Conservation (phyloP, 2,329 filamentous ascomycete genomes). For the Mollisiaceae sp. region DNA sequence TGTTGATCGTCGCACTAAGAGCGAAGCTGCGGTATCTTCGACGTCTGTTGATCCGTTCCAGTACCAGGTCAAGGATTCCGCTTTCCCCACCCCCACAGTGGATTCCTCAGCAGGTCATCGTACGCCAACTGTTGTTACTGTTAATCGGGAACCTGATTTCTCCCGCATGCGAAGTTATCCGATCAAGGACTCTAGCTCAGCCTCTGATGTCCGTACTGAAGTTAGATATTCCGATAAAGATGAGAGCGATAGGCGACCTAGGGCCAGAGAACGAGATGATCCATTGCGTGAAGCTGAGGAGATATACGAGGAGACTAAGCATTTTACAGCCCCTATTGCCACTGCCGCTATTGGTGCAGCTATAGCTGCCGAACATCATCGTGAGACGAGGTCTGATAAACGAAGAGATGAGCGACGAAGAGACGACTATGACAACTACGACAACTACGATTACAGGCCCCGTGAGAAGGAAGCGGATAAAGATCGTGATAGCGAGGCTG, state of each 20-base stretch:
- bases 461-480: not conserved
- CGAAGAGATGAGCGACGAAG: slow-evolving; percentile 47
- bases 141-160: slow-evolving; percentile 57
- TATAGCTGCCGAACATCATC: slow-evolving; percentile 46
- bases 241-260: slow-evolving; percentile 26
- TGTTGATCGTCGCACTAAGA: slow-evolving; percentile 35
- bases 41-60: slow-evolving; percentile 60
- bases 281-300: slow-evolving; percentile 49
- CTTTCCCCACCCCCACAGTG: slow-evolving; percentile 54
- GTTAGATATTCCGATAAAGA: slow-evolving; percentile 22
- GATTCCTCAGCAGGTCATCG: slow-evolving; percentile 27
- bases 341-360: slow-evolving; percentile 54
- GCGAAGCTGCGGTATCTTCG: slow-evolving; percentile 38
- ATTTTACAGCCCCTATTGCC: slow-evolving; percentile 55
- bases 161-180: slow-evolving; percentile 36
- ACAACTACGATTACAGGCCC: slow-evolving; percentile 33
- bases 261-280: slow-evolving; percentile 27
- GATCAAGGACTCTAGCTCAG: slow-evolving; percentile 28
- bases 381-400: slow-evolving; percentile 39
- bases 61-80: slow-evolving; percentile 59
- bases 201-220: slow-evolving; percentile 27
- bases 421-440: slow-evolving; percentile 29
- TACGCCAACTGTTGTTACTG: slow-evolving; percentile 55
- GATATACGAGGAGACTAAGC: slow-evolving; percentile 52
- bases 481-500: slow-evolving; percentile 45